A percentile compares a stretch with the other conserved stretches of the same genome.
Conservation (phyloP, 495 filamentous ascomycete genomes). For the Daldinia vernicosa region DNA sequence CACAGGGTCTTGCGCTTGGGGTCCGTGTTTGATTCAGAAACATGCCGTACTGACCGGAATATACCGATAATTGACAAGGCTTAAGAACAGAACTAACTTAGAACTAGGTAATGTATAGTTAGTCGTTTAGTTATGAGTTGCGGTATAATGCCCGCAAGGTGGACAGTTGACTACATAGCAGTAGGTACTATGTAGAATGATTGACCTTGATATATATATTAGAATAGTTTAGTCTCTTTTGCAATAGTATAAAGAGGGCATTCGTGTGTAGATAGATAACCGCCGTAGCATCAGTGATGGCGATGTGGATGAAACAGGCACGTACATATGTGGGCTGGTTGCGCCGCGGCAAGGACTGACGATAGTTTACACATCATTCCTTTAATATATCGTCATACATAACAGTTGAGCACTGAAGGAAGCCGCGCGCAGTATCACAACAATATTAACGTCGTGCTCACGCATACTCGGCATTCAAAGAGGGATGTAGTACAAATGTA, state of each 20-base stretch:
- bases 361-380: background rate
- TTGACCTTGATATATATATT: background rate
- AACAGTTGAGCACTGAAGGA: background rate
- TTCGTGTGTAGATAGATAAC: background rate
- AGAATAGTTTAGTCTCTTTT: background rate
- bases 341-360: background rate
- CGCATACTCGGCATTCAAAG: background rate
- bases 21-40: slow-evolving; percentile 24
- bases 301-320: slow-evolving; percentile 1
- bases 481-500: background rate
- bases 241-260: background rate
- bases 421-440: background rate
- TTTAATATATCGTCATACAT: background rate
- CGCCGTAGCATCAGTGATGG: background rate
- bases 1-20: slow-evolving; percentile 31
- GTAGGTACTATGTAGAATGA: no score
- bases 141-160: background rate
- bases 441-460: background rate
- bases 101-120: background rate
- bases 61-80: slow-evolving; percentile 9
- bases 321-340: background rate
- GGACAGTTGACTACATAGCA: background rate
- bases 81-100: background rate
- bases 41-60: background rate
- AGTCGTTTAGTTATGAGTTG: background rate